phyloP scores from a whole-genome alignment of 2,329 filamentous ascomycete genomes.

The Dryadomyces quercus-mongolicae region DNA sequence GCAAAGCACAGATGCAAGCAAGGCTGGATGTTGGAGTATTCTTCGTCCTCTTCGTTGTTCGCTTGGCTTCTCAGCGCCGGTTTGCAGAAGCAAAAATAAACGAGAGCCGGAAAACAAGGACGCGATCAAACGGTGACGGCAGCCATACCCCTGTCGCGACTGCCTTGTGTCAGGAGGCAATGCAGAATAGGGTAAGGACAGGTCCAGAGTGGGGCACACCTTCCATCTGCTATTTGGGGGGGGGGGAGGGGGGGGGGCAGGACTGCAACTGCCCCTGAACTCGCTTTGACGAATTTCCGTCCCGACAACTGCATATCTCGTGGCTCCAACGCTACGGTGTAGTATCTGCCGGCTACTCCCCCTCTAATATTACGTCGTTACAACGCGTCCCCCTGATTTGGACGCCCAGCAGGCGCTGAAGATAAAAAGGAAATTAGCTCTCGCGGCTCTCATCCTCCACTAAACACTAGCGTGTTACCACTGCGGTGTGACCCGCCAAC shows the following conservation, averaged over 20 bases:
- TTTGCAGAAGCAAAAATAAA: neutral
- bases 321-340: too few relatives aligned
- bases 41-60: neutral
- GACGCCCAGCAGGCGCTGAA: too few relatives aligned
- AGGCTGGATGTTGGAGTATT: neutral
- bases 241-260: too few relatives aligned
- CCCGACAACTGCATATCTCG: too few relatives aligned
- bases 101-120: conserved; percentile 1
- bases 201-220: neutral
- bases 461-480: neutral
- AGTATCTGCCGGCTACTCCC: too few relatives aligned
- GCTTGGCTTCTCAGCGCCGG: neutral
- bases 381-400: too few relatives aligned
- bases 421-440: neutral
- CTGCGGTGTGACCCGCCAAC: neutral
- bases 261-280: neutral
- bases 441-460: neutral
- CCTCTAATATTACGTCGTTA: too few relatives aligned
- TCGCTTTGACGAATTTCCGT: too few relatives aligned
- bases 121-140: conserved; percentile 13
- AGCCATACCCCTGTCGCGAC: conserved; percentile 13
- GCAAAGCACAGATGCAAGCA: too few relatives aligned
- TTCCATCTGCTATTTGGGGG: too few relatives aligned
- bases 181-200: neutral
- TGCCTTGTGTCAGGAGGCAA: conserved; percentile 14